These are phyloP conservation scores for Candida fluviatilis DNA, from an alignment of 805 yeast genomes.

Conservation along the genomic window DNA sequence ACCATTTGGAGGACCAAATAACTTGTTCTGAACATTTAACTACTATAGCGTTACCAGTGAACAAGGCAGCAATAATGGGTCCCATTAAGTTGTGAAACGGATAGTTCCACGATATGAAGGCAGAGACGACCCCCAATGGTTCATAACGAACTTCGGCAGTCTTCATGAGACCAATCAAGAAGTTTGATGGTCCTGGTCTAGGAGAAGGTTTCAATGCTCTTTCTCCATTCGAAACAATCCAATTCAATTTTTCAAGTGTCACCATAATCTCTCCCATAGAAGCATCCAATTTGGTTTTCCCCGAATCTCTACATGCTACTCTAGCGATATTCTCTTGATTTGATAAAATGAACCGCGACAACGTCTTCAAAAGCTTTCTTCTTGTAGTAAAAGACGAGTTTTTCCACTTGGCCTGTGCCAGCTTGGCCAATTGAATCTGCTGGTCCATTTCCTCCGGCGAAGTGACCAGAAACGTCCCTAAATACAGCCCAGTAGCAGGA, in stretches of 20 bases:
- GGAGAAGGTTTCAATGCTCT: slow-evolving; percentile 60
- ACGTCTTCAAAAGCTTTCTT: slow-evolving; percentile 64
- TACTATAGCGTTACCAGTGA: slow-evolving; percentile 88
- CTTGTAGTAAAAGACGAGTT: slow-evolving; percentile 60
- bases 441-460: slow-evolving; percentile 68
- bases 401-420: slow-evolving; percentile 52
- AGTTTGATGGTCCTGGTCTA: slow-evolving; percentile 84
- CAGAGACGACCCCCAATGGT: slow-evolving; percentile 85
- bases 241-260: slow-evolving; percentile 85
- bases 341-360: slow-evolving; percentile 65
- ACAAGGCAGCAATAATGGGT: slow-evolving; percentile 83
- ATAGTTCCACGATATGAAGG: slow-evolving; percentile 95
- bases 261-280: slow-evolving; percentile 96
- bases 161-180: slow-evolving; percentile 77
- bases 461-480: slow-evolving; percentile 68
- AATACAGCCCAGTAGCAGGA: slow-evolving; percentile 91
- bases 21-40: slow-evolving; percentile 96
- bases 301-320: slow-evolving; percentile 94
- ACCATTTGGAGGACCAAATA: slow-evolving; percentile 87
- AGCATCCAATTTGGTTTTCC: slow-evolving; percentile 94
- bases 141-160: slow-evolving; percentile 92
- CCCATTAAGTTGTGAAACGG: slow-evolving; percentile 95
- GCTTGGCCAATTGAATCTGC: slow-evolving; percentile 48
- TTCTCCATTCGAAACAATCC: slow-evolving; percentile 87
- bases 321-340: slow-evolving; percentile 86